Evolutionary conservation across 257 asterid species (phyloP).

Genomic region (Asclepias syriaca): DNA sequence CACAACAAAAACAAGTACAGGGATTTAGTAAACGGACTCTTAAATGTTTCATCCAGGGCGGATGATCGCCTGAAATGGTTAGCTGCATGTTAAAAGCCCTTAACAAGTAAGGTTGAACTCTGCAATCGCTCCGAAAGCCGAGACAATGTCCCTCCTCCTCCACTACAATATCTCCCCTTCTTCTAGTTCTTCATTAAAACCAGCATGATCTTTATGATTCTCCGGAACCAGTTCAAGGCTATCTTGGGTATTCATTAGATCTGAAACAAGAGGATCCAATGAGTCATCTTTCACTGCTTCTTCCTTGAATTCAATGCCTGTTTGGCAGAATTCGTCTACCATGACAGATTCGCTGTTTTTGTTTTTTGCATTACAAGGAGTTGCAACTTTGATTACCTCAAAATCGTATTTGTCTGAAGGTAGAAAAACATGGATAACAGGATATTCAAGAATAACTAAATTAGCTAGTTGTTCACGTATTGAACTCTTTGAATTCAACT

Average conservation of each 20-base stretch:
- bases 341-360: slow-evolving; percentile 21
- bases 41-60: too few species aligned
- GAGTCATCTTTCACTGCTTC: slow-evolving; percentile 52
- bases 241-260: slow-evolving; percentile 31
- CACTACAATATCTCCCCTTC: slow-evolving; percentile 68
- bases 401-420: slow-evolving; percentile 68
- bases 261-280: slow-evolving; percentile 40
- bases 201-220: slow-evolving; percentile 18
- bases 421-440: slow-evolving; percentile 65
- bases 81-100: too few species aligned
- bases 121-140: too few species aligned
- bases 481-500: slow-evolving; percentile 46
- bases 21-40: too few species aligned
- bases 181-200: slow-evolving; percentile 54
- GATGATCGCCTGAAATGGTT: too few species aligned
- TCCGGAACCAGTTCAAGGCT: slow-evolving; percentile 17
- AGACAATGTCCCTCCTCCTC: background rate
- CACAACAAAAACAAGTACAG: too few species aligned
- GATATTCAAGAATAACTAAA: slow-evolving; percentile 64
- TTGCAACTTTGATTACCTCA: slow-evolving; percentile 37
- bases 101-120: too few species aligned
- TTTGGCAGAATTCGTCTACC: slow-evolving; percentile 31
- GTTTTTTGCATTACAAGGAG: slow-evolving; percentile 24
- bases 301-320: slow-evolving; percentile 60
- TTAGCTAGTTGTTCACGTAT: slow-evolving; percentile 61